Evolutionary conservation across 2,329 filamentous ascomycete genomes (phyloP), one percentile per base, ranked within the genome.

Genomic region (Hymenoscyphus occultus): DNA sequence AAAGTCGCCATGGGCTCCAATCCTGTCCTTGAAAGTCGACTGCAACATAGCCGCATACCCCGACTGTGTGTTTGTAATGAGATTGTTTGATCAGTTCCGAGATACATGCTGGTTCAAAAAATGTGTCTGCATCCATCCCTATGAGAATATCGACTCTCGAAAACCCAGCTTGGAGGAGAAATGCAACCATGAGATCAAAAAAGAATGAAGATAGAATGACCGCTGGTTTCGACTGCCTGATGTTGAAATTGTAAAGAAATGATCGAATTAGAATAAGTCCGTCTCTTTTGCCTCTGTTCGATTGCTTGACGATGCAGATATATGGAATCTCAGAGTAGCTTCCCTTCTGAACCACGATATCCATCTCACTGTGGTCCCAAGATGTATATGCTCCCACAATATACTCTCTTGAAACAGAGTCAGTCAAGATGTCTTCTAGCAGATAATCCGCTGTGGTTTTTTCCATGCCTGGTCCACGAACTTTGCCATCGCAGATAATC

Each of bases 251-350:
- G 68, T 81, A 80, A 5, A 83, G 71, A 56, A 83, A 79, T 0
- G 81, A 83, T 0, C 81, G 79, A 1, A 77, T 78, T n/a, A 82
- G 78, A 68, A 81, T 82, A 54, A 83, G 71, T 59, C 80, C 80
- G 69, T 83, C 81, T 1, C 80, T 76, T 71, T 83, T 83, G 42
- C 80, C 81, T 67, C 81, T 80, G 70, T 82, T 83, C 70, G 81
- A 78, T 14, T 78, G 75, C 70, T 83, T 83, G 58, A 81, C 79
- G 45, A 83, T 79, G 64, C 81, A 79, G 39, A 82, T 73, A 64
- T 80, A 83, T 0, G 81, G 80, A 0, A 82, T 68, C 1, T 78
- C 80, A 68, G 78, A 79, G 73, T 82, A 83, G 40, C 71, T 74
- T 0, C 81, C 81, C 0, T 75, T 78, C 28, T 79, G 77, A 5